Base-by-base conservation (phyloP, 116 monocot species). In the Dioscorea cayenensis region DNA sequence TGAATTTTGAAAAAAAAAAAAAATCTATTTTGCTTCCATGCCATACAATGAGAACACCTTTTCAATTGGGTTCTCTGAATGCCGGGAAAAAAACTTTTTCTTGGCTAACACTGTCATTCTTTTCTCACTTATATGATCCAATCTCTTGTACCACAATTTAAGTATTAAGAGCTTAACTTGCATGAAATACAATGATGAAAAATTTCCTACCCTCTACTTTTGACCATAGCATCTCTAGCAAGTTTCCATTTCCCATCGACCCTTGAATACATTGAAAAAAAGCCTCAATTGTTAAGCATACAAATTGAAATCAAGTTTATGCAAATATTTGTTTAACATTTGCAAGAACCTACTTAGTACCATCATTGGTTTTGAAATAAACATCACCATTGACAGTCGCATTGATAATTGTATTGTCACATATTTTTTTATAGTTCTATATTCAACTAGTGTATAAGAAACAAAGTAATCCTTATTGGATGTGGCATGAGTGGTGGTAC, bases 271-370 rank as follows among this genome's bases (percentile, higher is more conserved):
- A 50, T 18, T 66, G n/a, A n/a, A n/a, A 35, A 7, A 50, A 60
- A 81, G 3, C 66, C 76, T 14, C 66, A 51, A 10, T 67, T 50
- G 67, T 51, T 21, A 3, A 72, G 25, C 36, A 22, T 52, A 18
- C 29, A 16, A 7, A 48, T 14, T 10, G 43, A 78, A 20, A 82
- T 65, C 36, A 82, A 69, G 28, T 76, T 82, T 18, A 79, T n/a
- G 63, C 0, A 58, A 49, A 79, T 19, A 9, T 69, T 63, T 79
- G 64, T 17, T 35, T 63, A 5, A 74, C 73, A 74, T 69, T 36
- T 14, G 73, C 68, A 14, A 74, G 63, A 4, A 69, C 59, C 35
- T 74, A 28, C 22, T 28, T 51, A 17, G 11, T 25, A 20, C 68
- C 69, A 63, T 63, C 13, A 69, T 70, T 51, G 23, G 68, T 64